Evolutionary conservation across 345 rosid genomes (phyloP).

Genomic region (Sisymbrium altissimum): DNA sequence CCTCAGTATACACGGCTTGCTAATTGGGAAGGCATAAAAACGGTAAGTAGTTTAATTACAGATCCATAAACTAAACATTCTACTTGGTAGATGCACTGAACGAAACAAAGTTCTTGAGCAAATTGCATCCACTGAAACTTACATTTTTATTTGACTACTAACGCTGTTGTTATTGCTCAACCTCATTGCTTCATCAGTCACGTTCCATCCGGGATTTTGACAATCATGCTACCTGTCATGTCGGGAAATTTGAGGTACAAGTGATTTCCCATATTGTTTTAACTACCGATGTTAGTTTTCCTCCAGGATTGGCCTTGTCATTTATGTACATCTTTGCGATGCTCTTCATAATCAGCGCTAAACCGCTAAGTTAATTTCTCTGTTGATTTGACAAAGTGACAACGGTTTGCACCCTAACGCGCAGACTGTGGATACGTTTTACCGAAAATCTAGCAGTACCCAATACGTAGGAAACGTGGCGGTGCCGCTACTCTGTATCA

Average conservation of each 20-base stretch:
- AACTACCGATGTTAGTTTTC: background rate
- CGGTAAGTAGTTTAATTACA: constrained; percentile 43
- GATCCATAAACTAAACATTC: background rate
- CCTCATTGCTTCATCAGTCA: constrained; percentile 46
- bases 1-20: constrained; percentile 86
- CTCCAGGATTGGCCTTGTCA: constrained; percentile 1
- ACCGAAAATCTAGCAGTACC: constrained; percentile 77
- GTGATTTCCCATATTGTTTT: background rate
- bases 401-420: constrained; percentile 5
- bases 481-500: constrained; percentile 78
- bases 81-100: background rate
- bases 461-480: constrained; percentile 58
- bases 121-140: background rate
- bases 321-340: background rate
- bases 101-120: background rate
- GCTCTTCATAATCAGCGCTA: constrained; percentile 1
- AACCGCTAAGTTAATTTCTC: background rate
- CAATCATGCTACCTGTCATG: constrained; percentile 74
- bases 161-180: constrained; percentile 10
- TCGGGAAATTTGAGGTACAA: constrained; percentile 82
- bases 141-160: background rate
- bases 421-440: constrained; percentile 86
- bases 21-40: constrained; percentile 91
- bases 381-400: constrained; percentile 2
- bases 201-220: constrained; percentile 85